Evolutionary conservation across 2,329 filamentous ascomycete species (phyloP).

Genomic region (Aspergillus japonicus): DNA sequence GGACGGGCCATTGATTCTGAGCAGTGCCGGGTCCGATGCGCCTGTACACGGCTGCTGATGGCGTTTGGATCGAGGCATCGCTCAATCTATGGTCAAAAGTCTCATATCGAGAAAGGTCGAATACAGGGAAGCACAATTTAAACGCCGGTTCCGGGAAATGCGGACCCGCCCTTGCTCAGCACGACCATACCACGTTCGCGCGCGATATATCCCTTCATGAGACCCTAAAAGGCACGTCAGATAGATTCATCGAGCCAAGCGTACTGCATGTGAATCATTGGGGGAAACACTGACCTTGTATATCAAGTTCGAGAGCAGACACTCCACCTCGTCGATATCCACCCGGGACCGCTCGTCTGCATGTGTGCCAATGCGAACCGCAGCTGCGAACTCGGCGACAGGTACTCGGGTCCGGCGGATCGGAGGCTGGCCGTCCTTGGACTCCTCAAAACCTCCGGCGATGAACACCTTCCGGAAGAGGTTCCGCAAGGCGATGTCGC

Average conservation of each 20-base stretch:
- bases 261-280: neutral
- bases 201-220: constrained; percentile 98
- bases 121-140: constrained; percentile 30
- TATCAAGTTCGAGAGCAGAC: constrained; percentile 90
- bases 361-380: constrained; percentile 69
- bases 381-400: constrained; percentile 79
- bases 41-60: too few relatives aligned
- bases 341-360: constrained; percentile 55
- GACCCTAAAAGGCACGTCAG: constrained; percentile 57
- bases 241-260: constrained; percentile 8
- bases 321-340: constrained; percentile 93
- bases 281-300: constrained; percentile 71
- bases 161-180: constrained; percentile 78
- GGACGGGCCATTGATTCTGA: neutral
- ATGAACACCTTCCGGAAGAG: constrained; percentile 89
- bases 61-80: neutral
- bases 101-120: neutral
- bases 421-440: constrained; percentile 65
- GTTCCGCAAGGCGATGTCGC: constrained; percentile 89
- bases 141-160: constrained; percentile 86
- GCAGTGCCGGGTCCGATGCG: too few relatives aligned
- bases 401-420: constrained; percentile 72
- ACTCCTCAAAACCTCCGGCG: constrained; percentile 74
- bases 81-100: neutral
- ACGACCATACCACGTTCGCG: constrained; percentile 88